These are phyloP conservation scores for Dissophora globulifera DNA, from an alignment of 192 early-diverging fungal species.

Conservation along the genomic window DNA sequence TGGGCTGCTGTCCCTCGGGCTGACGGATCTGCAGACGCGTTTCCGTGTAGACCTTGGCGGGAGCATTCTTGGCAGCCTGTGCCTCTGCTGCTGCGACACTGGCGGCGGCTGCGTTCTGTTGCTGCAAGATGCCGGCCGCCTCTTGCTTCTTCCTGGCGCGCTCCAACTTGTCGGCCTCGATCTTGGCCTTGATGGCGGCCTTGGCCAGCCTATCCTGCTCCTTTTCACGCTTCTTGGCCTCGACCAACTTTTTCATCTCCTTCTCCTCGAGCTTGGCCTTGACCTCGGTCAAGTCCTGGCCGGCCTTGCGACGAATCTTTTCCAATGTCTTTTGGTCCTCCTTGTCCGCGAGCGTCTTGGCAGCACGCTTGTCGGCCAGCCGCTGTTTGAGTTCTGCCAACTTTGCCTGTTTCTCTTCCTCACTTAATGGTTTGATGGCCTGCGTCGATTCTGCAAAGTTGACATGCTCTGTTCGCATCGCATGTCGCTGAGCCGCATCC, in stretches of 20 bases:
- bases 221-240: slow-evolving; percentile 79
- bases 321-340: slow-evolving; percentile 79
- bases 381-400: slow-evolving; percentile 73
- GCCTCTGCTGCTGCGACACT: slow-evolving; percentile 22
- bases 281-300: slow-evolving; percentile 74
- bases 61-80: slow-evolving; percentile 34
- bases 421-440: slow-evolving; percentile 81
- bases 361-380: slow-evolving; percentile 72
- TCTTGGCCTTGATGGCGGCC: slow-evolving; percentile 78
- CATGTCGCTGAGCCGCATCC: slow-evolving; percentile 80
- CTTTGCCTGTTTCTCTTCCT: slow-evolving; percentile 81
- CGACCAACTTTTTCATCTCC: slow-evolving; percentile 79
- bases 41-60: slow-evolving; percentile 77
- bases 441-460: slow-evolving; percentile 83
- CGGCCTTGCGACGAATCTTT: slow-evolving; percentile 76
- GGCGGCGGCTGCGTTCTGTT: slow-evolving; percentile 17
- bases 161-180: slow-evolving; percentile 83
- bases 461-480: slow-evolving; percentile 73
- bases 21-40: slow-evolving; percentile 79
- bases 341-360: slow-evolving; percentile 65
- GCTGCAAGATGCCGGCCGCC: slow-evolving; percentile 7
- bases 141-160: slow-evolving; percentile 69
- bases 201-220: slow-evolving; percentile 80
- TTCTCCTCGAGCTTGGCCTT: slow-evolving; percentile 76
- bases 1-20: slow-evolving; percentile 54